phyloP scores from a whole-genome alignment of 805 yeast species.

The Saturnispora mendoncae region DNA sequence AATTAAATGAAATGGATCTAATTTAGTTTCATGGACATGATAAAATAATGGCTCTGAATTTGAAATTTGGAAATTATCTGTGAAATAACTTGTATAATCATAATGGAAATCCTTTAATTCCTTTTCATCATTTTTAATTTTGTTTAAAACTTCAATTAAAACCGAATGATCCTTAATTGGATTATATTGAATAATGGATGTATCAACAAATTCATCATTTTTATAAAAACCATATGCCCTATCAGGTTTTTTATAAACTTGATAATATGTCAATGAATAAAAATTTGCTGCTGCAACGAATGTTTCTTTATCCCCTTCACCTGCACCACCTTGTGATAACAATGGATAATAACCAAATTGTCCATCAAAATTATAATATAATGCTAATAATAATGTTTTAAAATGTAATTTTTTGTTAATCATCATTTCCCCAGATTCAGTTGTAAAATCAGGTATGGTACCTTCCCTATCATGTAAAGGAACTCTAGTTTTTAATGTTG shows the following conservation, averaged over 20 bases:
- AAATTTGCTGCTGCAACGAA: slow-evolving; percentile 60
- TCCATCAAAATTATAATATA: slow-evolving; percentile 54
- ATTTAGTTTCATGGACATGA: slow-evolving; percentile 42
- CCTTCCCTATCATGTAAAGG: slow-evolving; percentile 55
- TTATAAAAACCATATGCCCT: slow-evolving; percentile 13
- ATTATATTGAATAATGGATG: slow-evolving; percentile 17
- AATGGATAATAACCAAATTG: slow-evolving; percentile 50
- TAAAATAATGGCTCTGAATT: slow-evolving; percentile 19
- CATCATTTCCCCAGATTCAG: slow-evolving; percentile 58
- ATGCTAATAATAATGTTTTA: slow-evolving; percentile 43
- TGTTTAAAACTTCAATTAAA: slow-evolving; percentile 14
- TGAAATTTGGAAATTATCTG: slow-evolving; percentile 13
- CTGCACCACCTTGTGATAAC: slow-evolving; percentile 52
- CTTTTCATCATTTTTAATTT: slow-evolving; percentile 13
- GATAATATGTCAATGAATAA: slow-evolving; percentile 40
- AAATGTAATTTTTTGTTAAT: slow-evolving; percentile 48
- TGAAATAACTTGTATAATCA: slow-evolving; percentile 14
- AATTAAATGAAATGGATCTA: slow-evolving; percentile 34
- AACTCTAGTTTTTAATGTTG: slow-evolving; percentile 15
- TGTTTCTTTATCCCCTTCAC: slow-evolving; percentile 82
- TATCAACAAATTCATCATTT: slow-evolving; percentile 15
- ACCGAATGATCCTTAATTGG: slow-evolving; percentile 10
- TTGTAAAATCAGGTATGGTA: slow-evolving; percentile 51
- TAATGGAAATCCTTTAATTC: slow-evolving; percentile 10
- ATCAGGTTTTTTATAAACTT: slow-evolving; percentile 32